A percentile compares a stretch with the other conserved stretches of the same genome.
Conservation (phyloP, 2,329 filamentous ascomycete species). For the Ascochyta viciae-villosae region DNA sequence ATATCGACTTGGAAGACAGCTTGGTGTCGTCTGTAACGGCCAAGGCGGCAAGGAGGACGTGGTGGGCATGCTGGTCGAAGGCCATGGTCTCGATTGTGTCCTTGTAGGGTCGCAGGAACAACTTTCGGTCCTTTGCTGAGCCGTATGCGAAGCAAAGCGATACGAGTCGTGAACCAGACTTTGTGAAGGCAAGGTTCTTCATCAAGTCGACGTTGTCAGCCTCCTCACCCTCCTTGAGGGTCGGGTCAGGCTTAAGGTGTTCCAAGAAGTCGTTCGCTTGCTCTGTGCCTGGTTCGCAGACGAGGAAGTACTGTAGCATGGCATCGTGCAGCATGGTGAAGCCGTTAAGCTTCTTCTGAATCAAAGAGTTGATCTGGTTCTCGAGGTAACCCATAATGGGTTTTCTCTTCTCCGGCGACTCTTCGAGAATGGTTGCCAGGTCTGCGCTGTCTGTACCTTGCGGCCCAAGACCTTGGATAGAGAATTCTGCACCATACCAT, state of each 20-base stretch:
- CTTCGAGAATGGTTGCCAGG: constrained; percentile 75
- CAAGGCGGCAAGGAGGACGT: constrained; percentile 82
- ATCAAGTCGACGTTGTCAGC: constrained; percentile 68
- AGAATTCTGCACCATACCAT: constrained; percentile 96
- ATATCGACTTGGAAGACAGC: constrained; percentile 82
- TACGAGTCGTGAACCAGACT: constrained; percentile 81
- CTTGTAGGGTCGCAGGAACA: constrained; percentile 87
- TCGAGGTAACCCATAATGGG: constrained; percentile 86
- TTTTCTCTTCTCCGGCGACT: constrained; percentile 82
- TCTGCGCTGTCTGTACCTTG: constrained; percentile 66
- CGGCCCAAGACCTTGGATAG: constrained; percentile 69
- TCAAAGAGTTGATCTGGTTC: constrained; percentile 86
- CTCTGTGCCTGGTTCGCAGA: constrained; percentile 75
- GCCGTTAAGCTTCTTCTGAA: constrained; percentile 95
- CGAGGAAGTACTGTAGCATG: constrained; percentile 95
- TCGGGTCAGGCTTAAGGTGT: constrained; percentile 88
- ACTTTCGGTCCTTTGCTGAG: constrained; percentile 89
- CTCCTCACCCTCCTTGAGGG: constrained; percentile 63
- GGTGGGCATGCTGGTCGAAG: constrained; percentile 77
- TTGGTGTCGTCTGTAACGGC: constrained; percentile 96
- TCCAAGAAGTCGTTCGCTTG: constrained; percentile 90
- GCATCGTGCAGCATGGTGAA: constrained; percentile 99
- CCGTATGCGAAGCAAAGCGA: constrained; percentile 84
- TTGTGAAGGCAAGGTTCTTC: constrained; percentile 96
- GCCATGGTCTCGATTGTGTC: constrained; percentile 88